Conservation (phyloP, 148 eudicot genomes). For the Pharnaceum exiguum region DNA sequence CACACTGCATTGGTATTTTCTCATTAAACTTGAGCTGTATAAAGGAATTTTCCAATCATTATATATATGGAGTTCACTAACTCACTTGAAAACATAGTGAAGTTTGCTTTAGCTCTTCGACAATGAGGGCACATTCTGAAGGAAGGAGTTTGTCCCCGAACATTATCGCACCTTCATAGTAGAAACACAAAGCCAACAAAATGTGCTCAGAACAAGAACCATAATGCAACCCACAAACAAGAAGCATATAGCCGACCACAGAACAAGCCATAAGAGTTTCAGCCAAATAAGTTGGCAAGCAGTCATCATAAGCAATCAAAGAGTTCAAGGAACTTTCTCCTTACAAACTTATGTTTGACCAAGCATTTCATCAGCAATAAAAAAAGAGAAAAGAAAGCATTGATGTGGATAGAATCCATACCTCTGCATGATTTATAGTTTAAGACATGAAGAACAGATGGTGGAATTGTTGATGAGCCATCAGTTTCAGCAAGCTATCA, state of each 20-base stretch:
- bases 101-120: slow-evolving; percentile 84
- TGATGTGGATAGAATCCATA: slow-evolving; percentile 23
- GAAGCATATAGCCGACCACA: no score
- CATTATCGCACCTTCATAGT: slow-evolving; percentile 84
- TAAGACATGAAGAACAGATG: slow-evolving; percentile 73
- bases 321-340: no score
- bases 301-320: no score
- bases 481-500: slow-evolving; percentile 92
- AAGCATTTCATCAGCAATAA: neutral
- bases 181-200: neutral
- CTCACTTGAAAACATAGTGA: slow-evolving; percentile 90
- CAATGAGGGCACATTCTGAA: slow-evolving; percentile 90
- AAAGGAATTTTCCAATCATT: neutral
- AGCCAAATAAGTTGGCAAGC: no score
- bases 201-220: neutral
- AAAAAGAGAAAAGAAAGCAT: neutral
- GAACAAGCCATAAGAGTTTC: no score
- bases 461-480: slow-evolving; percentile 88
- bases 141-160: slow-evolving; percentile 89
- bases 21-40: neutral
- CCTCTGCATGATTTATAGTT: slow-evolving; percentile 94
- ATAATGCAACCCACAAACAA: neutral
- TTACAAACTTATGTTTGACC: no score
- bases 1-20: slow-evolving; percentile 53
- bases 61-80: neutral